A percentile compares a stretch with the other conserved stretches of the same genome.
Conservation (phyloP, 371 early-diverging fungal species). For the Synchytrium microbalum region DNA sequence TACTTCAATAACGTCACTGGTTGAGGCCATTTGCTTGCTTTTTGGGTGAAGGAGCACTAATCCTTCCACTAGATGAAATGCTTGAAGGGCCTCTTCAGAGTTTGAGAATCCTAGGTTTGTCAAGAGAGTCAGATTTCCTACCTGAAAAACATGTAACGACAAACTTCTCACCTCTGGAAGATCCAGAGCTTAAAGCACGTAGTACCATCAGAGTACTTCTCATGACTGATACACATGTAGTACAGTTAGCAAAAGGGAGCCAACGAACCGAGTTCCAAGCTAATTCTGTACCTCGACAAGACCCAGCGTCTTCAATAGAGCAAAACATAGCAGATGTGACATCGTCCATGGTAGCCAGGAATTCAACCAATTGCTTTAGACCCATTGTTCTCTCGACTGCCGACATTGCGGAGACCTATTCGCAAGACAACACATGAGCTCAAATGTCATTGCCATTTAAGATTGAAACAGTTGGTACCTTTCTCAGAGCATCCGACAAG, state of each 20-base stretch:
- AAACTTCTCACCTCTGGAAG: background rate
- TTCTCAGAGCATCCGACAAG: background rate
- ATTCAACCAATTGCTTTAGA: background rate
- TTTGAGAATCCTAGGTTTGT: background rate
- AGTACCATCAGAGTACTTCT: background rate
- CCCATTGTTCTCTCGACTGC: background rate
- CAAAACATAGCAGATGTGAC: background rate
- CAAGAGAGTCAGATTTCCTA: background rate
- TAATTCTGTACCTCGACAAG: background rate
- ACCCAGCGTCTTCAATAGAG: background rate
- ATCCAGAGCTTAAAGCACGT: background rate
- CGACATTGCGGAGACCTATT: background rate
- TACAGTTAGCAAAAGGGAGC: background rate
- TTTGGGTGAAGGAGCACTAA: background rate
- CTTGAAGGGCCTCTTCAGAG: background rate
- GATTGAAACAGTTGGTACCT: too few species aligned
- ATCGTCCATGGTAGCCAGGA: background rate
- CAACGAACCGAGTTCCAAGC: too few species aligned
- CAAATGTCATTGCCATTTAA: too few species aligned
- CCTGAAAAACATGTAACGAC: background rate
- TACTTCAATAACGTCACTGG: background rate
- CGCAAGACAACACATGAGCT: too few species aligned
- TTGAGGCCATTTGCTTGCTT: background rate
- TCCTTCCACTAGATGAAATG: background rate
- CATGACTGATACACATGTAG: background rate